Base-by-base conservation (phyloP, 345 rosid genomes). In the Raphanus raphanistrum region DNA sequence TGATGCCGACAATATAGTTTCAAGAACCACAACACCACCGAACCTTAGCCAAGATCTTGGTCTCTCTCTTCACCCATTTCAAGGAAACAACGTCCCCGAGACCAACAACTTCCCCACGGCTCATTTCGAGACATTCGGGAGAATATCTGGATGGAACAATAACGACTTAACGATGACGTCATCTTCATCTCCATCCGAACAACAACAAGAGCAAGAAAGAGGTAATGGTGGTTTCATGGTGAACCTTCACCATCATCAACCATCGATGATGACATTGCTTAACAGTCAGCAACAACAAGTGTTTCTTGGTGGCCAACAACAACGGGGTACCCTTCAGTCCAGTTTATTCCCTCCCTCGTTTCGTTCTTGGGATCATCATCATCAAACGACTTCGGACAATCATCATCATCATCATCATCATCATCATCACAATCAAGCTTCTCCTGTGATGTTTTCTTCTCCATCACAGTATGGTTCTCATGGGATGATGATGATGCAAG, bases 261-360 rank as follows among this genome's bases (percentile, higher is more conserved):
- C 82, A 17, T 75, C 79, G 35, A 75, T 80, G 76, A 70, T 74
- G 79, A 80, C 82, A 70, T 64, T 80, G 63, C 79, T 80, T 64
- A 80, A 70, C 28, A 79, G 52, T 71, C 81, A 77, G 67, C 81
- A 77, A 59, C 85, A 79, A 57, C 79, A 82, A 50, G 55, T 89
- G 82, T 71, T 84, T 52, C 82, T 80, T 70, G 82, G 79, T 75
- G 82, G 63, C 2, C 90, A 88, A 76, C 86, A 79, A 50, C 55
- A 82, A 78, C 81, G 96, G 91, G 96, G 92, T 68, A 81, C 94
- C 89, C 91, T 90, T 89, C 96, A 90, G 92, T 87, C 97, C 96
- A 89, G 85, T 82, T 86, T 86, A 16, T 78, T 74, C 38, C 59
- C 84, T 12, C 86, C 83, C 11, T 77, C 90, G 15, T 55, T 88